A percentile compares a stretch with the other conserved stretches of the same genome.
Conservation (phyloP, 192 early-diverging fungal genomes). For the Umbelopsis ramanniana region DNA sequence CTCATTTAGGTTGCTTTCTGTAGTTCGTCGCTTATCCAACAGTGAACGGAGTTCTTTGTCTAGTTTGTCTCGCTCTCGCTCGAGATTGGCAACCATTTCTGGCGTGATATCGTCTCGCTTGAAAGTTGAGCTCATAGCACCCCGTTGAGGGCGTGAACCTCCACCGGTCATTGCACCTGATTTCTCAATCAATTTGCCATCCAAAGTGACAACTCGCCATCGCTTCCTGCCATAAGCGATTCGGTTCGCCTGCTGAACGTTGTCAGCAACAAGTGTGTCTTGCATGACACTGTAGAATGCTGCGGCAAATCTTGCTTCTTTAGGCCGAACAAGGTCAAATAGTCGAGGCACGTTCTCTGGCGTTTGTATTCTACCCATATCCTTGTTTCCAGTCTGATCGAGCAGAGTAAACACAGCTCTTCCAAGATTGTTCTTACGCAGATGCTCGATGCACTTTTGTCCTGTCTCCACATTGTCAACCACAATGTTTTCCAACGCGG, state of each 20-base stretch:
- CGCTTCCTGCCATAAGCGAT: slow-evolving; percentile 85
- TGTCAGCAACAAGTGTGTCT: slow-evolving; percentile 86
- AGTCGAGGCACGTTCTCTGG: slow-evolving; percentile 84
- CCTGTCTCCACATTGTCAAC: slow-evolving; percentile 87
- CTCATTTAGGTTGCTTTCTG: slow-evolving; percentile 51
- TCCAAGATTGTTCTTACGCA: slow-evolving; percentile 86
- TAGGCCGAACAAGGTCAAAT: slow-evolving; percentile 86
- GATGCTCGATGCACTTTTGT: slow-evolving; percentile 88
- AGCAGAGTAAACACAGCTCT: slow-evolving; percentile 84
- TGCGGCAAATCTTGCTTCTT: slow-evolving; percentile 69
- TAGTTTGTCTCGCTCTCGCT: slow-evolving; percentile 59
- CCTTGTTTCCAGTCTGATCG: slow-evolving; percentile 66
- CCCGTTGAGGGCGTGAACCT: slow-evolving; percentile 71
- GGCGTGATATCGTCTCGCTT: slow-evolving; percentile 56
- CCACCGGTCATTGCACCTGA: slow-evolving; percentile 95
- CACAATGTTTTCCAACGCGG: slow-evolving; percentile 84
- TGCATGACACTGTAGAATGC: slow-evolving; percentile 88
- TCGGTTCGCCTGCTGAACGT: slow-evolving; percentile 83
- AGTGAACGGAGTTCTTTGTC: slow-evolving; percentile 61
- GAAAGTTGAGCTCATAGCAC: slow-evolving; percentile 89
- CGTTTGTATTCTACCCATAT: slow-evolving; percentile 58
- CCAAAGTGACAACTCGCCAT: slow-evolving; percentile 93
- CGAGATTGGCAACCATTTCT: slow-evolving; percentile 59
- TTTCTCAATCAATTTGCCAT: slow-evolving; percentile 89
- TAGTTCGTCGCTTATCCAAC: slow-evolving; percentile 39